phyloP scores from a whole-genome alignment of 164 flowering plant genomes.

The Echeveria elegans region DNA sequence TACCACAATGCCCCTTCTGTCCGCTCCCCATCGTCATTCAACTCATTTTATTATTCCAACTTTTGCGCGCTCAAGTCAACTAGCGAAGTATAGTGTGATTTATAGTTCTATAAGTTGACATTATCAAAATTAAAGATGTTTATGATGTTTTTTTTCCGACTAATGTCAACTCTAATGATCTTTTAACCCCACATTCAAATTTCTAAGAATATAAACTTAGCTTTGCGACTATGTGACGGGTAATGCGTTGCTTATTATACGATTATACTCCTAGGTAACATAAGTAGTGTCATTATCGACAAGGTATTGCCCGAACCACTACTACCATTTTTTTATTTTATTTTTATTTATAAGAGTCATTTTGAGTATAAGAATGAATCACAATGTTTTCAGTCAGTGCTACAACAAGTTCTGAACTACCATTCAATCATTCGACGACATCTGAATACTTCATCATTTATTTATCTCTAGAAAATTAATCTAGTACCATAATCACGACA shows the following conservation, averaged over 20 bases:
- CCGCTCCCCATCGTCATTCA: not conserved
- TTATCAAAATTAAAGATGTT: not conserved
- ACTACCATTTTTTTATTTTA: not conserved
- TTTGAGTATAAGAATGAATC: too few relatives aligned
- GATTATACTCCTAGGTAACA: not conserved
- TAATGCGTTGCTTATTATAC: not conserved
- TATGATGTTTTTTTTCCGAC: not conserved
- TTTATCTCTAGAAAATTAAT: not conserved
- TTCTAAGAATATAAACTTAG: not conserved
- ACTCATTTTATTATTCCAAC: not conserved
- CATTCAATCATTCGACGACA: not conserved
- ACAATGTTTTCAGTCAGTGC: not conserved
- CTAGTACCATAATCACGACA: not conserved
- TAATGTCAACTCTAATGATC: too few relatives aligned
- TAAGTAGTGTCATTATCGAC: not conserved
- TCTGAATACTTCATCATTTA: not conserved
- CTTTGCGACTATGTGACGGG: not conserved
- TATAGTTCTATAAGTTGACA: not conserved
- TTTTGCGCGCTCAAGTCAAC: not conserved
- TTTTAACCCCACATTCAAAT: not conserved
- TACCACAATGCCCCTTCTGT: not conserved
- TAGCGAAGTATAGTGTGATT: not conserved
- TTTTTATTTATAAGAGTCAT: too few relatives aligned
- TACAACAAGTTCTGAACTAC: not conserved
- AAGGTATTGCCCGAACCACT: constrained; percentile 2